Percentiles rank a stretch among this genome's conserved stretches.
Conservation (phyloP, 2,329 filamentous ascomycete species). For the Fusarium keratoplasticum region DNA sequence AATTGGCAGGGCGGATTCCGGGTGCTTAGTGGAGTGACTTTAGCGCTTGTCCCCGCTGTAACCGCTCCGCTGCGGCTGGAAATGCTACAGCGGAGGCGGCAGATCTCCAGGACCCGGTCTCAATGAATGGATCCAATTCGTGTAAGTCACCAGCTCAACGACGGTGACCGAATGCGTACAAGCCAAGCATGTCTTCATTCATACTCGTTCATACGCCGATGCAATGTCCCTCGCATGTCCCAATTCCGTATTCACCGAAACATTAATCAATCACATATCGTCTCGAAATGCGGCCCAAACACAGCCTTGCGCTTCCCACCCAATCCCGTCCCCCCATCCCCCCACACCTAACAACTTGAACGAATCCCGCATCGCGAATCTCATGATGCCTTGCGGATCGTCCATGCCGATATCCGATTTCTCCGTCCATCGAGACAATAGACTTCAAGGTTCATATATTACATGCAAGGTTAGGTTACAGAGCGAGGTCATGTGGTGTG, state of each 20-base stretch:
- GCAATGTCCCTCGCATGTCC: not conserved
- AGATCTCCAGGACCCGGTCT: not conserved
- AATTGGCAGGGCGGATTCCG: conserved; percentile 8
- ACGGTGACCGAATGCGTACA: not conserved
- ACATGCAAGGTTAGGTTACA: not conserved
- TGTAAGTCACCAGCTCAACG: not conserved
- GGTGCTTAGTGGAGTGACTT: conserved; percentile 4
- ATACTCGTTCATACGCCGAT: not conserved
- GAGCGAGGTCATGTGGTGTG: conserved; percentile 5
- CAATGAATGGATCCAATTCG: not conserved
- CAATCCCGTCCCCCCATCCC: not conserved
- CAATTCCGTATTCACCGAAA: not conserved
- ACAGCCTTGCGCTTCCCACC: conserved; percentile 13
- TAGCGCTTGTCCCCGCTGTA: not conserved
- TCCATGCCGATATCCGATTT: conserved; percentile 29
- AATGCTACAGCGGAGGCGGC: not conserved
- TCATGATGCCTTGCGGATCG: not conserved
- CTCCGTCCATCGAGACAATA: not conserved
- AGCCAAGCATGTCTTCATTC: not conserved
- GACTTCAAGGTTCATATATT: not conserved
- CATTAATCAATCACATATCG: not conserved
- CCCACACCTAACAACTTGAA: not conserved
- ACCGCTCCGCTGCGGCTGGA: not conserved
- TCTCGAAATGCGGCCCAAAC: not conserved
- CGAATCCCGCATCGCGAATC: not conserved